Evolutionary conservation across 768 basidiomycete genomes (phyloP).

Genomic region (Imleria badia): DNA sequence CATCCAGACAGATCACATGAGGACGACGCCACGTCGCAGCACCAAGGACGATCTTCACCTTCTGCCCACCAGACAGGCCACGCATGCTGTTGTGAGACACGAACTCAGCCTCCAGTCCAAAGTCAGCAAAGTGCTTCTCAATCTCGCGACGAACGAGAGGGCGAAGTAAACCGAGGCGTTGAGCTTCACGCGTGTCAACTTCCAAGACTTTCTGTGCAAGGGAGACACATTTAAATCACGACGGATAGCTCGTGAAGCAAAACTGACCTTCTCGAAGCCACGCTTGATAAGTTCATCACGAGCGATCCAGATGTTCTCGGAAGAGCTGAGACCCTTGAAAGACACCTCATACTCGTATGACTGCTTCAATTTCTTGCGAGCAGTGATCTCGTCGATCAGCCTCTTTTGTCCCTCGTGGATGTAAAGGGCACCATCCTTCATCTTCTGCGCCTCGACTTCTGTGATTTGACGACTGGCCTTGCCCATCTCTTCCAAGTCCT

Average conservation of each 20-base stretch:
- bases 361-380: conserved; percentile 98
- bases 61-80: conserved; percentile 97
- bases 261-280: conserved; percentile 87
- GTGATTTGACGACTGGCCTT: conserved; percentile 88
- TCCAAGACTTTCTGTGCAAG: conserved; percentile 82
- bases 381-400: conserved; percentile 85
- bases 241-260: background rate
- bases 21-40: conserved; percentile 99
- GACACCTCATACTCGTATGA: conserved; percentile 98
- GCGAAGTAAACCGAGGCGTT: conserved; percentile 90
- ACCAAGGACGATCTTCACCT: conserved; percentile 98
- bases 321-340: conserved; percentile 91
- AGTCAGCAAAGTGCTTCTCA: conserved; percentile 99
- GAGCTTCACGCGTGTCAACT: conserved; percentile 96
- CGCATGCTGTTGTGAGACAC: conserved; percentile 99
- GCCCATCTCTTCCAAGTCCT: conserved; percentile 94
- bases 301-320: conserved; percentile 97
- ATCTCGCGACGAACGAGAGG: conserved; percentile 98
- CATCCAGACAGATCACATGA: conserved; percentile 95
- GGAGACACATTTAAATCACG: background rate
- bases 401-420: conserved; percentile 95
- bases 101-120: conserved; percentile 98
- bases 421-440: conserved; percentile 90
- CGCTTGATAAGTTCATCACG: conserved; percentile 98
- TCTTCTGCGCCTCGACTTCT: conserved; percentile 88